phyloP scores from a whole-genome alignment of 257 asterid genomes.

The Catharanthus roseus region DNA sequence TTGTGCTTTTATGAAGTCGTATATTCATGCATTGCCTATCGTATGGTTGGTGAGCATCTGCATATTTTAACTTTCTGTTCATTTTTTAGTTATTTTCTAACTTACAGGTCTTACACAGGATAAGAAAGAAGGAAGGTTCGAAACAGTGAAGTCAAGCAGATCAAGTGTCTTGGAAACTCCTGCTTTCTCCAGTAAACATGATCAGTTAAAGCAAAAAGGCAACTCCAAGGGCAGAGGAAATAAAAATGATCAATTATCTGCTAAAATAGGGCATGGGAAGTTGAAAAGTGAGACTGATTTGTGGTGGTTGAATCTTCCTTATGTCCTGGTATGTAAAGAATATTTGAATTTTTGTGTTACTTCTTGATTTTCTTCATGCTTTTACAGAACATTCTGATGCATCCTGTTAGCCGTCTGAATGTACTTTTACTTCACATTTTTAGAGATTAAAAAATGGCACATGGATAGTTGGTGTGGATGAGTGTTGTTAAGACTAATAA shows the following conservation, averaged over 20 bases:
- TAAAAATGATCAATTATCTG: conserved; percentile 26
- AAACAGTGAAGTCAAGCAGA: neutral
- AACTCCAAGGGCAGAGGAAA: conserved; percentile 25
- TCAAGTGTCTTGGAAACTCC: conserved; percentile 8
- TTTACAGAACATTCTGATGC: conserved; percentile 4
- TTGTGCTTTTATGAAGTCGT: neutral
- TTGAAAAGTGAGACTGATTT: conserved; percentile 31
- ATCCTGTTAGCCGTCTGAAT: neutral
- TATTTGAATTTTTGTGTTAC: neutral
- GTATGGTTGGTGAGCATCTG: neutral
- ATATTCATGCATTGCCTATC: neutral
- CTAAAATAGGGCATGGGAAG: conserved; percentile 15
- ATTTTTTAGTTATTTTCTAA: conserved; percentile 10
- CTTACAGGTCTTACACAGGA: conserved; percentile 16
- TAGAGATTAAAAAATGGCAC: neutral
- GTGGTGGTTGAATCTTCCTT: conserved; percentile 88
- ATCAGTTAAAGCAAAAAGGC: conserved; percentile 26
- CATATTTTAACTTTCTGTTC: conserved; percentile 3
- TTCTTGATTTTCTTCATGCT: neutral
- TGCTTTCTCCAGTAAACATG: conserved; percentile 18
- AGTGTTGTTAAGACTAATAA: neutral
- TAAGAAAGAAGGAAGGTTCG: neutral
- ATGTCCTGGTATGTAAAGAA: conserved; percentile 62
- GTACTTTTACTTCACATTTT: neutral
- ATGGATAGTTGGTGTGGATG: neutral